These are phyloP conservation scores for Fusarium incarnatum DNA, from an alignment of 2,329 filamentous ascomycete genomes.

Conservation along the genomic window DNA sequence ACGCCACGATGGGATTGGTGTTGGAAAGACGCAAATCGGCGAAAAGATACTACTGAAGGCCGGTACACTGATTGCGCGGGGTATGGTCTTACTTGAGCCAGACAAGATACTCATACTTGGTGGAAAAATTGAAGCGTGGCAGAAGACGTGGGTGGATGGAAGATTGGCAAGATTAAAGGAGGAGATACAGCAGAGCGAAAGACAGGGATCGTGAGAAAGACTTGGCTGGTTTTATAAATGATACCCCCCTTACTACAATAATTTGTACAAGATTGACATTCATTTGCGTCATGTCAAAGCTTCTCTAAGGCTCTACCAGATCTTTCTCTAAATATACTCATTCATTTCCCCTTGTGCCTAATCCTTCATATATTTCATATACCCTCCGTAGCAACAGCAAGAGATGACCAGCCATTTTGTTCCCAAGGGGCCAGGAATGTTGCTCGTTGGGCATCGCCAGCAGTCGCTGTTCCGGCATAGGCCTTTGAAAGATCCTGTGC, in stretches of 20 bases:
- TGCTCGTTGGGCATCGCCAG: slow-evolving; percentile 80
- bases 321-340: background rate
- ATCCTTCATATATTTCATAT: slow-evolving; percentile 11
- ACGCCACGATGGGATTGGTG: slow-evolving; percentile 71
- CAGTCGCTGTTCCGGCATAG: slow-evolving; percentile 77
- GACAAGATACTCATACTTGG: slow-evolving; percentile 78
- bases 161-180: slow-evolving; percentile 76
- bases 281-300: background rate
- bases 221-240: slow-evolving; percentile 15
- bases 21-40: slow-evolving; percentile 77
- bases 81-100: slow-evolving; percentile 82
- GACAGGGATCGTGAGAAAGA: slow-evolving; percentile 9
- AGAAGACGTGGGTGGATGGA: slow-evolving; percentile 79
- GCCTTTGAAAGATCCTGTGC: slow-evolving; percentile 77
- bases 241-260: slow-evolving; percentile 35
- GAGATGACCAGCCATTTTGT: slow-evolving; percentile 70
- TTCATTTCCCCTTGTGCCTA: background rate
- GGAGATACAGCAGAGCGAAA: slow-evolving; percentile 59
- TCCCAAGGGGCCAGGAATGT: slow-evolving; percentile 87
- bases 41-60: slow-evolving; percentile 81
- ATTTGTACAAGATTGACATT: background rate
- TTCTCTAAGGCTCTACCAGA: background rate
- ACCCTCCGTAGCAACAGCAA: slow-evolving; percentile 53
- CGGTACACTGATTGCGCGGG: slow-evolving; percentile 75
- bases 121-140: slow-evolving; percentile 85